Evolutionary conservation across 257 asterid species (phyloP).

Genomic region (Apocynum venetum): DNA sequence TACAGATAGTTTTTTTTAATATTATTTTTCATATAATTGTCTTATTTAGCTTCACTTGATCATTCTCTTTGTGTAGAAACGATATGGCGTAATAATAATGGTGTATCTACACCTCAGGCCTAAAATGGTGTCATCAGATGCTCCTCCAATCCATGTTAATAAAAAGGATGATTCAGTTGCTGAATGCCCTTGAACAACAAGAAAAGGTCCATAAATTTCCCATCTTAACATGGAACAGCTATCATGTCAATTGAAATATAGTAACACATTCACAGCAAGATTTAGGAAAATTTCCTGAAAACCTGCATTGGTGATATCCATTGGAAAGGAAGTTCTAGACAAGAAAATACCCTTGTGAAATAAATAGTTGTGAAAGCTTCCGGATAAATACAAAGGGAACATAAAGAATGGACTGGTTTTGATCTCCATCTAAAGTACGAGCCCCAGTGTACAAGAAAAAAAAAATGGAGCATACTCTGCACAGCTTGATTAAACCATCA

Average conservation of each 20-base stretch:
- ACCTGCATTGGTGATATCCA: not conserved
- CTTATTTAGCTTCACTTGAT: no score
- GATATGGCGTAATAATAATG: no score
- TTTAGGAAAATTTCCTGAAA: not conserved
- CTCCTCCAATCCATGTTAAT: no score
- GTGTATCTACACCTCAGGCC: no score
- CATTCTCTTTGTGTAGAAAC: no score
- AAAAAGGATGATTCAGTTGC: not conserved
- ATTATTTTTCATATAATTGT: no score
- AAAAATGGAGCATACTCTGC: not conserved
- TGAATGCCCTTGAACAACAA: not conserved
- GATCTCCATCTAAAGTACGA: not conserved
- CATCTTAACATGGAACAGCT: conserved; percentile 3
- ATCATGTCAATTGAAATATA: not conserved
- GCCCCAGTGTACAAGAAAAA: not conserved
- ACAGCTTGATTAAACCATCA: conserved; percentile 5
- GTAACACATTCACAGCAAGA: not conserved
- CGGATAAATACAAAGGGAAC: conserved; percentile 7
- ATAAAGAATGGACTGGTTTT: not conserved
- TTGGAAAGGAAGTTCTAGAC: not conserved
- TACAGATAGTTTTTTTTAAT: no score
- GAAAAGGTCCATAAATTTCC: not conserved
- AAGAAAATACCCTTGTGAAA: not conserved
- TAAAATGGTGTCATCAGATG: no score
- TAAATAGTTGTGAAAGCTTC: not conserved